Evolutionary conservation across 2,329 filamentous ascomycete genomes (phyloP).

Genomic region (Botrytis paeoniae): DNA sequence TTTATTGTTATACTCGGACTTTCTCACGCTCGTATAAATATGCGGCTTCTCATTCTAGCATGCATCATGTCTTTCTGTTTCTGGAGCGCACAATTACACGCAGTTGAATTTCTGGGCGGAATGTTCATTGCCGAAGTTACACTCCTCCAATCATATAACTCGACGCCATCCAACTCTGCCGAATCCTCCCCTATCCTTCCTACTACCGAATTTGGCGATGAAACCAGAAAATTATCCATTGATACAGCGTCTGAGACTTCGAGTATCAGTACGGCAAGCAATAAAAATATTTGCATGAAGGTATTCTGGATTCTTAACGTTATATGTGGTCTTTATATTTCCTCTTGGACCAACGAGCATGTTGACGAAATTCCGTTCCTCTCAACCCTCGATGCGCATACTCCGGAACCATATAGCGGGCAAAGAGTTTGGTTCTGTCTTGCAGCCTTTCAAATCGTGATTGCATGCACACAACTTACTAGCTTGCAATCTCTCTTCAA

Average conservation of each 20-base stretch:
- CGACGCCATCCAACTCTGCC: neutral
- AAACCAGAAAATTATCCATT: constrained; percentile 24
- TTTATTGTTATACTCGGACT: constrained; percentile 33
- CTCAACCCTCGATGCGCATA: constrained; percentile 29
- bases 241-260: constrained; percentile 9
- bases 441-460: constrained; percentile 35
- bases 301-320: constrained; percentile 34
- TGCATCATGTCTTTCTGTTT: constrained; percentile 33
- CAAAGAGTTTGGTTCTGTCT: constrained; percentile 36
- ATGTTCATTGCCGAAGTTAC: constrained; percentile 47
- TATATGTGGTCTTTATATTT: constrained; percentile 32
- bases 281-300: constrained; percentile 20
- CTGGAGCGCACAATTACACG: constrained; percentile 29
- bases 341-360: constrained; percentile 35
- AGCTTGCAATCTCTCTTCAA: constrained; percentile 46
- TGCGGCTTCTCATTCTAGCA: constrained; percentile 30
- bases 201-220: constrained; percentile 28
- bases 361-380: constrained; percentile 29
- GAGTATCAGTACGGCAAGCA: constrained; percentile 13
- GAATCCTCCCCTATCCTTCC: constrained; percentile 20
- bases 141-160: constrained; percentile 38
- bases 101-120: constrained; percentile 46
- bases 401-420: constrained; percentile 31
- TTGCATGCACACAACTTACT: constrained; percentile 38
- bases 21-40: constrained; percentile 28